Percentiles rank a stretch among this genome's conserved stretches.
Evolutionary conservation across 2,329 filamentous ascomycete species (phyloP).

Genomic region (Diaporthe destruens): DNA sequence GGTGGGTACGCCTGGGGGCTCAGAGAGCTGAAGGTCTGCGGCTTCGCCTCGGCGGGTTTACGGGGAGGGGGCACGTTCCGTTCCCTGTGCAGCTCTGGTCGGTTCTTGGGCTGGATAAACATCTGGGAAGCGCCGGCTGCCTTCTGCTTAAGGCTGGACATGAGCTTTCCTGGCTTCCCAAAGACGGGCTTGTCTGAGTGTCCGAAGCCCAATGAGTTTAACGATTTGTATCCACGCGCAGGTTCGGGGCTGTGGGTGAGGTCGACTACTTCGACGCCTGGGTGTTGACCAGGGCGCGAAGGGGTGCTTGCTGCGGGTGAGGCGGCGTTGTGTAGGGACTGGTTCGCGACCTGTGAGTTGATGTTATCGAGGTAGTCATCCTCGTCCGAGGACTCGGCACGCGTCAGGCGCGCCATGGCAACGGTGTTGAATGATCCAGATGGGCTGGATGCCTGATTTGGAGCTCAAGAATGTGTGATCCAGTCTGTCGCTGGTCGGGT

Average conservation of each 20-base stretch:
- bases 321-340: conserved; percentile 37
- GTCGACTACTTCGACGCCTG: conserved; percentile 49
- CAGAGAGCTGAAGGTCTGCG: conserved; percentile 63
- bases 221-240: conserved; percentile 25
- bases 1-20: conserved; percentile 47
- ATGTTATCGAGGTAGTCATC: conserved; percentile 52
- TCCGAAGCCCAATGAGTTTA: conserved; percentile 30
- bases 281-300: conserved; percentile 53
- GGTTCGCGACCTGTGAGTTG: conserved; percentile 50
- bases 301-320: conserved; percentile 49
- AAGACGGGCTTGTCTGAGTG: conserved; percentile 50
- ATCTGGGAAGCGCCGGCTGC: conserved; percentile 57
- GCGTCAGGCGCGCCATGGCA: conserved; percentile 46
- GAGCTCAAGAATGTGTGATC: neutral
- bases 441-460: too few relatives aligned
- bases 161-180: conserved; percentile 57
- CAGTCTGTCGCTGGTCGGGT: neutral
- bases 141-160: conserved; percentile 67
- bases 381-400: conserved; percentile 52
- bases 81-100: conserved; percentile 69
- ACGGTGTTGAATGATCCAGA: neutral
- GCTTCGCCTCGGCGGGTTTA: conserved; percentile 54
- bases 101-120: conserved; percentile 66
- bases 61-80: conserved; percentile 62
- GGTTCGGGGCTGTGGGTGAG: conserved; percentile 49